Percentiles rank a stretch among this genome's conserved stretches.
phyloP scores from a whole-genome alignment of 352 stramenopile species.

The Phytophthora europaea region DNA sequence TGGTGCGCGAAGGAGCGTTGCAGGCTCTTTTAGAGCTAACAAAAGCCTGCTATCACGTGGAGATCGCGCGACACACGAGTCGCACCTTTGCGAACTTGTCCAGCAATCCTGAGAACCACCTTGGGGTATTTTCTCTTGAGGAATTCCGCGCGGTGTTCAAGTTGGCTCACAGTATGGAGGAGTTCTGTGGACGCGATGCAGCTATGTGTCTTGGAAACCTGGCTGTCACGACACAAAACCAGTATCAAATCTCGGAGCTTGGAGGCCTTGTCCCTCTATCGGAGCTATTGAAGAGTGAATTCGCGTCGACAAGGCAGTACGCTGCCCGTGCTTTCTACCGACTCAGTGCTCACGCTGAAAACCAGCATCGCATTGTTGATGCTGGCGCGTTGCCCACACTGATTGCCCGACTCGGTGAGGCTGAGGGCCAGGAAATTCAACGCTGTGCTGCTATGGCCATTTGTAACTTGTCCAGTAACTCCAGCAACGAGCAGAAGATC shows the following conservation, averaged over 20 bases:
- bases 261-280: conserved; percentile 89
- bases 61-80: conserved; percentile 91
- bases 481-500: conserved; percentile 78
- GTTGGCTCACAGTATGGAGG: conserved; percentile 72
- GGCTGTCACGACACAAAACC: conserved; percentile 91
- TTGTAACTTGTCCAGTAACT: conserved; percentile 88
- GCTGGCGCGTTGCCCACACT: conserved; percentile 83
- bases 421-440: conserved; percentile 67
- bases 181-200: conserved; percentile 92
- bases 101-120: conserved; percentile 93
- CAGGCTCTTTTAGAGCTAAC: conserved; percentile 78
- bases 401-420: conserved; percentile 62
- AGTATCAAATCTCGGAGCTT: conserved; percentile 89
- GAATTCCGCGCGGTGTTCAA: conserved; percentile 86
- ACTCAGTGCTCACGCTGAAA: conserved; percentile 86
- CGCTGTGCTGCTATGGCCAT: conserved; percentile 85
- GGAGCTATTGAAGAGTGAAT: conserved; percentile 76
- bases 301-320: conserved; percentile 81
- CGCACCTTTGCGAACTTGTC: conserved; percentile 93
- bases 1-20: conserved; percentile 85
- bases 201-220: conserved; percentile 96
- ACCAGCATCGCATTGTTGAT: conserved; percentile 90
- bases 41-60: conserved; percentile 66
- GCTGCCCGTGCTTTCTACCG: conserved; percentile 92
- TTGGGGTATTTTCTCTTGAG: conserved; percentile 85